Percentiles rank a stretch among this genome's conserved stretches.
Evolutionary conservation across 352 stramenopile genomes (phyloP).

Genomic region (Pythium diclinum): DNA sequence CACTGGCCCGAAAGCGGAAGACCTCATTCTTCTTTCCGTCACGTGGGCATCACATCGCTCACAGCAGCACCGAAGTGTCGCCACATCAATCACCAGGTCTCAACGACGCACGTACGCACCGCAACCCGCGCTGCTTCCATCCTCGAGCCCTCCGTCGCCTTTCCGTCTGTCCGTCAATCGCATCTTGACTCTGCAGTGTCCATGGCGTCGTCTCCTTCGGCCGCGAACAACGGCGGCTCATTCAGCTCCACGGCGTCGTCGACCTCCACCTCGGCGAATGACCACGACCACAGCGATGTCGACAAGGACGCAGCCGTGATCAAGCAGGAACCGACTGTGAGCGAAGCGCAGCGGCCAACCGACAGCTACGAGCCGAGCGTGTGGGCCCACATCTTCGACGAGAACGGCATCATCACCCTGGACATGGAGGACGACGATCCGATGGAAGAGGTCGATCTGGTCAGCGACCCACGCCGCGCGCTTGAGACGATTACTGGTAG

Average conservation of each 20-base stretch:
- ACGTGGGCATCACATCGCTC: slow-evolving; percentile 4
- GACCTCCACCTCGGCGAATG: slow-evolving; percentile 2
- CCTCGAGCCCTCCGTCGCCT: background rate
- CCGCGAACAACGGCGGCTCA: slow-evolving; percentile 15
- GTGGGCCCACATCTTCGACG: slow-evolving; percentile 41
- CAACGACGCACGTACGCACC: background rate
- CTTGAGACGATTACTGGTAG: background rate
- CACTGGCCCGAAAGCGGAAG: background rate
- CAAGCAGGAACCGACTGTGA: slow-evolving; percentile 15
- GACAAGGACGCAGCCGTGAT: background rate
- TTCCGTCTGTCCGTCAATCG: background rate
- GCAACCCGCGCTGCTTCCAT: background rate
- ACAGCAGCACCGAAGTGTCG: background rate
- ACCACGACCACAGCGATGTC: slow-evolving; percentile 1
- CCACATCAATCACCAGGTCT: slow-evolving; percentile 1
- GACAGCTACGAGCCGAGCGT: slow-evolving; percentile 29
- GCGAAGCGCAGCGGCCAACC: background rate
- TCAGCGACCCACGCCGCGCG: slow-evolving; percentile 12
- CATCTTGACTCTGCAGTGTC: background rate
- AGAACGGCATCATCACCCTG: slow-evolving; percentile 27
- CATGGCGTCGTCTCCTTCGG: slow-evolving; percentile 13
- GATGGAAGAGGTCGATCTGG: slow-evolving; percentile 26
- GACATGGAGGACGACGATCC: slow-evolving; percentile 34
- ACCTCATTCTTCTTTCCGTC: slow-evolving; percentile 3
- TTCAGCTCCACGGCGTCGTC: slow-evolving; percentile 21